Conservation (phyloP, 441 rosid genomes). For the Gossypium schwendimanii region DNA sequence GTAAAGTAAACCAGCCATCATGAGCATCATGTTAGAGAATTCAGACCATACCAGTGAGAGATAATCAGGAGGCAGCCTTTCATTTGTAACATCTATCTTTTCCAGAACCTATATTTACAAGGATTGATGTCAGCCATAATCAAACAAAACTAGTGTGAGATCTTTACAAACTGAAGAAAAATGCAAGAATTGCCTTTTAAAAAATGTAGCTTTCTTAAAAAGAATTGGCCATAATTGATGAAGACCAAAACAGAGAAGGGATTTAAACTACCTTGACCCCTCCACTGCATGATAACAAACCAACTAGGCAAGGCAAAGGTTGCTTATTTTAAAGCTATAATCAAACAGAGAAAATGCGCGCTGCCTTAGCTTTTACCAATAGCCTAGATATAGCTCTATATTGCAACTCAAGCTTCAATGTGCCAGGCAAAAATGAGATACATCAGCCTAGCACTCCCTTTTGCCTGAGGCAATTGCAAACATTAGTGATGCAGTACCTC, state of each 20-base stretch:
- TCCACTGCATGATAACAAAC: not conserved
- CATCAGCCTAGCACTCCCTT: slow-evolving; percentile 8
- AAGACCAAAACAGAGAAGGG: not conserved
- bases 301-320: not conserved
- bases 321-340: not conserved
- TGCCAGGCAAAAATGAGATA: slow-evolving; percentile 10
- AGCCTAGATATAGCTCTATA: not conserved
- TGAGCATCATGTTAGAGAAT: not conserved
- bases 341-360: not conserved
- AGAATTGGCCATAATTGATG: not conserved
- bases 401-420: slow-evolving; percentile 12
- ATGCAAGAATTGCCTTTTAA: not conserved
- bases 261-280: not conserved
- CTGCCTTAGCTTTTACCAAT: not conserved
- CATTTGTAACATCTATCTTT: slow-evolving; percentile 35
- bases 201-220: not conserved
- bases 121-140: slow-evolving; percentile 2
- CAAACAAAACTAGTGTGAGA: slow-evolving; percentile 1
- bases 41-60: slow-evolving; percentile 51
- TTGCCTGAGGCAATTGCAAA: slow-evolving; percentile 11
- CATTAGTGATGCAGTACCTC: slow-evolving; percentile 10
- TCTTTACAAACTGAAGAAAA: not conserved
- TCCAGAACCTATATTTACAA: slow-evolving; percentile 59
- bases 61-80: slow-evolving; percentile 52
- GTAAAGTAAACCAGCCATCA: not conserved